A percentile compares a stretch with the other conserved stretches of the same genome.
Evolutionary conservation across 2,329 filamentous ascomycete genomes (phyloP).

Genomic region (Rutstroemia sp.): DNA sequence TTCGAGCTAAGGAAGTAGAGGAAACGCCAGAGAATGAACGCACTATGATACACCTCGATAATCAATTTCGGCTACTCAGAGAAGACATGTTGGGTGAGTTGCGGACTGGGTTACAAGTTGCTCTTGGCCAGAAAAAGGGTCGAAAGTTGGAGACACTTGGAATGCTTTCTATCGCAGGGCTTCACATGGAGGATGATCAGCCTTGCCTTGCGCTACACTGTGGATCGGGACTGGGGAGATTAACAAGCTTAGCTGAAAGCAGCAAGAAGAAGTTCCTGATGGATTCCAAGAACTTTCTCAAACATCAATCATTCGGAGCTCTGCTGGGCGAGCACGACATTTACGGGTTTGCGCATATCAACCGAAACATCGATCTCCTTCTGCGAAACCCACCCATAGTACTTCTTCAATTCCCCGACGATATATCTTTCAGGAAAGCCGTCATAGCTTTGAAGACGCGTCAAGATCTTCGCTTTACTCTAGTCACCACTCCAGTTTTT

Average conservation of each 20-base stretch:
- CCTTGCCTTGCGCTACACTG: too few relatives aligned
- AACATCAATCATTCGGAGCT: too few relatives aligned
- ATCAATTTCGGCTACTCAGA: conserved; percentile 62
- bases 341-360: too few relatives aligned
- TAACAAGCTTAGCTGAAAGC: too few relatives aligned
- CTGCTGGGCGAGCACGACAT: too few relatives aligned
- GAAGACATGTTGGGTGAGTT: conserved; percentile 66
- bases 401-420: too few relatives aligned
- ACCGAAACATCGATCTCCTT: too few relatives aligned
- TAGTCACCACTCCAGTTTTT: conserved; percentile 60
- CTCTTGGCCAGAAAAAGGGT: conserved; percentile 32
- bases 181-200: conserved; percentile 22
- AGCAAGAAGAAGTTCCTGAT: too few relatives aligned
- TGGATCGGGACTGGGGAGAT: too few relatives aligned
- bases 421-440: conserved; percentile 18
- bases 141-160: conserved; percentile 39
- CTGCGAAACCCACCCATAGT: too few relatives aligned
- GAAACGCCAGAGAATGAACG: background rate
- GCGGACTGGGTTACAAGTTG: conserved; percentile 47
- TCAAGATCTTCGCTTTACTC: conserved; percentile 39
- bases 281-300: too few relatives aligned
- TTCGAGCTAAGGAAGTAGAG: conserved; percentile 31
- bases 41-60: conserved; percentile 50
- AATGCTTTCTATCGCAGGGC: conserved; percentile 37
- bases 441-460: conserved; percentile 37